Evolutionary conservation across 2,329 filamentous ascomycete species (phyloP).

Genomic region (Domatiomyces globalis): DNA sequence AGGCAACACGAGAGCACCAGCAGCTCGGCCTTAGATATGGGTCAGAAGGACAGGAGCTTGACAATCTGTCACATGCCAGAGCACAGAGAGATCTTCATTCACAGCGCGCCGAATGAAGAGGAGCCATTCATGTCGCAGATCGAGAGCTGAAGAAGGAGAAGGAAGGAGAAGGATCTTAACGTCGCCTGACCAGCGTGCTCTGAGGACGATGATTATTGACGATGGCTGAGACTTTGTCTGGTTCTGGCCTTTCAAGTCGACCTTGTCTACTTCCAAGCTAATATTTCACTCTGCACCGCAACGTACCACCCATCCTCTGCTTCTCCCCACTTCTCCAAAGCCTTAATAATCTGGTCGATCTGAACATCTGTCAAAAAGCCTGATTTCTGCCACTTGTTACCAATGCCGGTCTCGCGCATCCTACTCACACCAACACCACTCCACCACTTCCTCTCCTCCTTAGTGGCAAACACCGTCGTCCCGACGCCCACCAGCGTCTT

Average conservation of each 20-base stretch:
- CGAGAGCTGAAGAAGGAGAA: neutral
- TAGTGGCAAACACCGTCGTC: conserved; percentile 19
- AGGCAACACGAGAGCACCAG: neutral
- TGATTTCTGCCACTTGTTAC: neutral
- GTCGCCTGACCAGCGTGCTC: too few relatives aligned
- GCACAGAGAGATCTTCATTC: neutral
- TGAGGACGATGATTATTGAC: neutral
- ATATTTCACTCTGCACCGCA: conserved; percentile 25
- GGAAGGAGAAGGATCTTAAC: neutral
- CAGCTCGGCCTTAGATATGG: neutral
- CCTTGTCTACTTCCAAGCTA: conserved; percentile 27
- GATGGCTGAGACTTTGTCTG: neutral
- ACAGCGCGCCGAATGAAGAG: neutral
- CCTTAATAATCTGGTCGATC: conserved; percentile 22
- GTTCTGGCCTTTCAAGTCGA: neutral
- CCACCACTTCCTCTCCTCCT: conserved; percentile 21
- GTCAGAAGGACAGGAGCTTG: neutral
- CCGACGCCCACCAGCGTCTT: conserved; percentile 22
- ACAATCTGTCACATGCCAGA: neutral
- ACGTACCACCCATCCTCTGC: conserved; percentile 28
- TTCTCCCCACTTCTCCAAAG: conserved; percentile 24
- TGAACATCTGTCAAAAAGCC: conserved; percentile 19
- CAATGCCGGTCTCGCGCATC: conserved; percentile 23
- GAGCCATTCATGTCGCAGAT: neutral
- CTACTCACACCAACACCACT: conserved; percentile 19